Evolutionary conservation across 441 rosid species (phyloP), one percentile per base, ranked within the genome.

Genomic region (Codiaeum variegatum): DNA sequence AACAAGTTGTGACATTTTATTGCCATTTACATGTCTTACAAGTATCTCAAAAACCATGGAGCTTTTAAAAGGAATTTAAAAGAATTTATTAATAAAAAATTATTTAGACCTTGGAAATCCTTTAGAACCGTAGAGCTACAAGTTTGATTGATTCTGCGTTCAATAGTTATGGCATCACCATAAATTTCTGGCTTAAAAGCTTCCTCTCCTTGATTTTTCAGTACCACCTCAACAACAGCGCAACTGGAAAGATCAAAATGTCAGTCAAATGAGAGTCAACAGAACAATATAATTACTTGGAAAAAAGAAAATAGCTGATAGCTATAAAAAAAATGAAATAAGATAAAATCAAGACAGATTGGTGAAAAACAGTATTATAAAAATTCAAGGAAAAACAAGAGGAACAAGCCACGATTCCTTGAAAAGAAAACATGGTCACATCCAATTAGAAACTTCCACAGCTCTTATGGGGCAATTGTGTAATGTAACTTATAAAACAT

Each of bases 121-220:
- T 91, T 91, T 67, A 92, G 78, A 77, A 83, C 51, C 23, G 82
- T 88, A 60, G 92, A 76, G 78, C 84, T 80, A 34, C 84, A 34
- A 46, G 93, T 80, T 62, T 84, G 93, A 66, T 85, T 72, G 54
- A 94, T 91, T 82, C 89, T 85, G 67, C 97, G 96, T 75, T 89
- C 97, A 8, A 94, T 78, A 40, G 75, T 81, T 58, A 94, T 87
- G 46, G 77, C 44, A 73, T 82, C 88, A 38, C 97, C 97, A 72
- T 85, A 94, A 1, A 76, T 63, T 19, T 89, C 90, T 2, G 83
- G 88, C 86, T 87, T 90, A 73, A 86, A 94, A 38, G 98, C 87
- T 73, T 93, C 98, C 21, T 76, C 93, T 75, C 97, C 98, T 47
- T 71, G 66, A 64, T 93, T 93, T 81, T 83, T 91, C 69, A 93